A percentile compares a stretch with the other conserved stretches of the same genome.
These are phyloP conservation scores for Cydonia oblonga DNA, from an alignment of 331 rosid species.

Conservation along the genomic window DNA sequence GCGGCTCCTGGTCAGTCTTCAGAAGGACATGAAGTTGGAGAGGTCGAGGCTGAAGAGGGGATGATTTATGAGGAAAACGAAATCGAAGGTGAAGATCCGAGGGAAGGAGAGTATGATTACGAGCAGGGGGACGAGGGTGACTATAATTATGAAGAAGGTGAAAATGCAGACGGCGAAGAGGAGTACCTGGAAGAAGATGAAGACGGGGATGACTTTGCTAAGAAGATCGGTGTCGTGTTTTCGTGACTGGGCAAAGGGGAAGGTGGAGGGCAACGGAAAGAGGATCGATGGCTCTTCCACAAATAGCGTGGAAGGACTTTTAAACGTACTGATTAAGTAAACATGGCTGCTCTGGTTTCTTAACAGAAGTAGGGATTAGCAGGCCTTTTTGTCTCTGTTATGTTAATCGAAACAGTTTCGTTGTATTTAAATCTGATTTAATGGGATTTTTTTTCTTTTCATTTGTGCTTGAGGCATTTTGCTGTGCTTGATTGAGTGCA, in stretches of 20 bases:
- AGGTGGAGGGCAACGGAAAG: not conserved
- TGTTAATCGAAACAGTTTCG: conserved; percentile 31
- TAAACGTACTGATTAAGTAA: conserved; percentile 25
- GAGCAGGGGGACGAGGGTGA: conserved; percentile 77
- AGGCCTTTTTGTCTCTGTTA: conserved; percentile 17
- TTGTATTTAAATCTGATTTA: conserved; percentile 45
- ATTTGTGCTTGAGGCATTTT: conserved; percentile 49
- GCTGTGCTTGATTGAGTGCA: conserved; percentile 53
- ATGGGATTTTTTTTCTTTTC: conserved; percentile 23
- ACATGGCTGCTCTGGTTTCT: conserved; percentile 37
- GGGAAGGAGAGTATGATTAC: conserved; percentile 68
- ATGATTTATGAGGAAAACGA: conserved; percentile 42
- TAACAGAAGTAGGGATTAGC: conserved; percentile 37
- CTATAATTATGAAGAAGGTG: conserved; percentile 52
- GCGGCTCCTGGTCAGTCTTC: conserved; percentile 23
- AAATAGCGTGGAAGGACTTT: not conserved
- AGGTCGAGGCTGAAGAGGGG: conserved; percentile 45
- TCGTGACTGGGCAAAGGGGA: conserved; percentile 24
- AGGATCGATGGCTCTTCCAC: not conserved
- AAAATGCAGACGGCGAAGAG: conserved; percentile 52
- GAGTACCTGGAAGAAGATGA: conserved; percentile 60
- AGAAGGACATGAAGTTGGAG: not conserved
- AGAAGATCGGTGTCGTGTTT: conserved; percentile 75
- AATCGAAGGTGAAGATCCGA: conserved; percentile 52
- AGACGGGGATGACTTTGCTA: conserved; percentile 87